phyloP scores from a whole-genome alignment of 2,329 filamentous ascomycete genomes.

The Botryotinia globosa region DNA sequence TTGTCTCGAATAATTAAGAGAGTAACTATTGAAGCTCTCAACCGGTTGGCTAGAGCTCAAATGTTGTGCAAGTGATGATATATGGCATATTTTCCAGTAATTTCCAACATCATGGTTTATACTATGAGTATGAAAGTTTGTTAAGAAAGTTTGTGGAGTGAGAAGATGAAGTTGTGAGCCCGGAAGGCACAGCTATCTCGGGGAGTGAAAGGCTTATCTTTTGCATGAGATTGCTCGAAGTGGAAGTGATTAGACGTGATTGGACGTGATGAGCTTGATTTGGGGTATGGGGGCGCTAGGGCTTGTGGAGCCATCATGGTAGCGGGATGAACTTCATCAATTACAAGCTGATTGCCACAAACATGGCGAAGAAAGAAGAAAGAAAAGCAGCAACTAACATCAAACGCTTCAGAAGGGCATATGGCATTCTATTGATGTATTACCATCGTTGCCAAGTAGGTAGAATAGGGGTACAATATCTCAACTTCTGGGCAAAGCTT shows the following conservation, averaged over 20 bases:
- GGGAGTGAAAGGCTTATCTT: slow-evolving; percentile 15
- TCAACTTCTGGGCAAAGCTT: not conserved
- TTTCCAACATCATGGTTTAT: slow-evolving; percentile 8
- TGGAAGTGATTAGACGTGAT: slow-evolving; percentile 9
- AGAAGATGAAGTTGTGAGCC: not conserved
- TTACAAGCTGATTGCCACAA: not conserved
- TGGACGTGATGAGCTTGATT: not conserved
- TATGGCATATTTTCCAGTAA: not conserved
- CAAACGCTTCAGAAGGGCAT: not conserved
- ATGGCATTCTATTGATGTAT: not conserved
- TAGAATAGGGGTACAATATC: not conserved
- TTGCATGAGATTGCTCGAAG: slow-evolving; percentile 5
- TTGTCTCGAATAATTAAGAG: not conserved
- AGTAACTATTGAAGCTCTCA: not conserved
- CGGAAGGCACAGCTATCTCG: slow-evolving; percentile 15
- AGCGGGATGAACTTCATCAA: not conserved
- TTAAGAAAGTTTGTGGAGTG: not conserved
- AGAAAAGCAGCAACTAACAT: not conserved
- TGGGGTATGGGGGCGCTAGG: slow-evolving; percentile 16
- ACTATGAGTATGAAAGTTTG: not conserved
- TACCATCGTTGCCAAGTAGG: not conserved
- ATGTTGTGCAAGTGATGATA: not conserved
- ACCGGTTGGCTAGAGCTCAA: not conserved
- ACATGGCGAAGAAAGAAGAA: not conserved
- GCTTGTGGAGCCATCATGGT: slow-evolving; percentile 5